phyloP scores from a whole-genome alignment of 768 basidiomycete genomes.

The Xerocomellus intermedius region DNA sequence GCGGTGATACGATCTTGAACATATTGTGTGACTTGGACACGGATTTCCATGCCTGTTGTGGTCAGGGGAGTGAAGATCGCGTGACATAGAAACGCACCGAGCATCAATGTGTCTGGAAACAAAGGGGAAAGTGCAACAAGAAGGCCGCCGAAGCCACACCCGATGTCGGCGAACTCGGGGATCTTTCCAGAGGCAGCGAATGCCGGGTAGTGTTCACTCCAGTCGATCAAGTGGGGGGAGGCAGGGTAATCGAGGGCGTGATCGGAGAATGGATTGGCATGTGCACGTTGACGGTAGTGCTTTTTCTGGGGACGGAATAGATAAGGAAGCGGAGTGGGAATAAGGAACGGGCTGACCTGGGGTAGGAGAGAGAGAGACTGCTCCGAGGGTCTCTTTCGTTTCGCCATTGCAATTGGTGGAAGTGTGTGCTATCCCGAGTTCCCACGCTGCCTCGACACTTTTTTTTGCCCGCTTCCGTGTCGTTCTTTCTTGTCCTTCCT shows the following conservation, averaged over 20 bases:
- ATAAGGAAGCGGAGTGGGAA: not conserved
- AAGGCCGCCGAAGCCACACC: conserved; percentile 97
- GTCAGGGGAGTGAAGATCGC: not conserved
- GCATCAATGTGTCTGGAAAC: conserved; percentile 89
- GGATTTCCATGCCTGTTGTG: conserved; percentile 87
- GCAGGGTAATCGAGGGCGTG: conserved; percentile 86
- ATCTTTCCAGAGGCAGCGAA: conserved; percentile 54
- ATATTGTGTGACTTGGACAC: conserved; percentile 94
- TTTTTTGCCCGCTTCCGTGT: conserved; percentile 2
- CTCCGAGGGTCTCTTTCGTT: conserved; percentile 25
- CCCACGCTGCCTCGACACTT: conserved; percentile 17
- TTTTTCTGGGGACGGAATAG: conserved; percentile 54
- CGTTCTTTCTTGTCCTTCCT: conserved; percentile 3
- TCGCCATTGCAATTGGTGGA: conserved; percentile 8
- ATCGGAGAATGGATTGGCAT: conserved; percentile 85
- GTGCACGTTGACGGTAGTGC: conserved; percentile 80
- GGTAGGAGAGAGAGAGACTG: conserved; percentile 38
- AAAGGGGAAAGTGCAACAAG: conserved; percentile 84
- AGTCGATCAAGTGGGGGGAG: conserved; percentile 74
- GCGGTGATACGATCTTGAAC: conserved; percentile 92
- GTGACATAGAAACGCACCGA: conserved; percentile 57
- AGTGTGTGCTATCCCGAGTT: not conserved
- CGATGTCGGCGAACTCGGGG: conserved; percentile 95
- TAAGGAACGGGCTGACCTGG: conserved; percentile 38
- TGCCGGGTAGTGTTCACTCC: conserved; percentile 80